phyloP scores from a whole-genome alignment of 257 asterid genomes.

The Solanum medicagineum region DNA sequence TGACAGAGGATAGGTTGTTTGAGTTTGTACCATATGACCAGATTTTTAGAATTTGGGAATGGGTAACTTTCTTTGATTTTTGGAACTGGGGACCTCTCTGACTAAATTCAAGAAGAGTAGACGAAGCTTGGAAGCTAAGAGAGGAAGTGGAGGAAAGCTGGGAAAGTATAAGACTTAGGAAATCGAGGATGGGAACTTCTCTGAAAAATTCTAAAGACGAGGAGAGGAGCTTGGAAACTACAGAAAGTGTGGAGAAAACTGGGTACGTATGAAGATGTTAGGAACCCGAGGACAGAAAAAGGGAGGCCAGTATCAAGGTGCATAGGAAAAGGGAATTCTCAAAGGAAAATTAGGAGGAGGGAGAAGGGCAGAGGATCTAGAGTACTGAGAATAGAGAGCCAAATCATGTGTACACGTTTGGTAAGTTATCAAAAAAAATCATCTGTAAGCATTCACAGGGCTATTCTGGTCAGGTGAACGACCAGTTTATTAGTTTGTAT shows the following conservation, averaged over 20 bases:
- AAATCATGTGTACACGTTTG: background rate
- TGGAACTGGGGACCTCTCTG: background rate
- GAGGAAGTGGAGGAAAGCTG: background rate
- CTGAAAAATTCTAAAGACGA: background rate
- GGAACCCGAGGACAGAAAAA: background rate
- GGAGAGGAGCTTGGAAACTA: background rate
- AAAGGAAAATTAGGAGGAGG: background rate
- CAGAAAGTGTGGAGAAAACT: background rate
- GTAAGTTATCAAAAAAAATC: background rate
- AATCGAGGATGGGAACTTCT: background rate
- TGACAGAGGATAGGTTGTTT: background rate
- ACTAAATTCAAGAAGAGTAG: background rate
- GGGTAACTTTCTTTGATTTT: background rate
- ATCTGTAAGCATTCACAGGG: background rate
- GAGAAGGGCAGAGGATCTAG: background rate
- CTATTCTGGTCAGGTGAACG: background rate
- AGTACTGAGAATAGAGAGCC: background rate
- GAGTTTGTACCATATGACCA: background rate
- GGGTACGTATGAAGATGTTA: background rate
- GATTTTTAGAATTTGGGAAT: background rate
- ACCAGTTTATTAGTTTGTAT: background rate
- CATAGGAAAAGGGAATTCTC: background rate
- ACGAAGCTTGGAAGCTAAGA: background rate
- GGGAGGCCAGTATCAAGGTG: background rate
- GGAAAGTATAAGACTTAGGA: background rate